Evolutionary conservation across 23 red algal genomes (phyloP).

Genomic region (Gracilaria domingensis): DNA sequence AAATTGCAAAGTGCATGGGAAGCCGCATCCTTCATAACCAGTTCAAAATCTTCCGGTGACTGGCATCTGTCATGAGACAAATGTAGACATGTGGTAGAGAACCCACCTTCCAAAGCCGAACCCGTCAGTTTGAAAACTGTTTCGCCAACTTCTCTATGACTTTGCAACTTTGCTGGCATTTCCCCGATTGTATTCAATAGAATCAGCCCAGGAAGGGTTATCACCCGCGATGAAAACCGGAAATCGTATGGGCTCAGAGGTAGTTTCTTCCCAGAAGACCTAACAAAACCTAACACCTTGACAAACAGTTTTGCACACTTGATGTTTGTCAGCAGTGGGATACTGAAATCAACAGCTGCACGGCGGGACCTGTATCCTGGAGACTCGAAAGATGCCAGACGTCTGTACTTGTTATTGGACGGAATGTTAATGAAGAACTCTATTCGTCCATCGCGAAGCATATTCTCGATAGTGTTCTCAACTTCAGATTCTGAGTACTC

Average conservation of each 20-base stretch:
- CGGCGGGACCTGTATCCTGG: slow-evolving; percentile 86
- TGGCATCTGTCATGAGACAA: slow-evolving; percentile 38
- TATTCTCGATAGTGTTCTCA: slow-evolving; percentile 83
- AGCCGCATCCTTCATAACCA: slow-evolving; percentile 14
- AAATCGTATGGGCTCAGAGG: slow-evolving; percentile 81
- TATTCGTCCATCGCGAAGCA: slow-evolving; percentile 81
- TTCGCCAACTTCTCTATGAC: not conserved
- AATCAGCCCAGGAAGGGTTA: slow-evolving; percentile 90
- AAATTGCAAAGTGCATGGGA: slow-evolving; percentile 52
- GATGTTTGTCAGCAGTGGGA: slow-evolving; percentile 98
- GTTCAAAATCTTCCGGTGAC: slow-evolving; percentile 34
- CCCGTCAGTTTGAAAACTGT: slow-evolving; percentile 6
- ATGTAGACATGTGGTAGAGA: slow-evolving; percentile 54
- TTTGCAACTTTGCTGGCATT: not conserved
- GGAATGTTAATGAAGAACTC: slow-evolving; percentile 99
- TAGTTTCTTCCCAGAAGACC: slow-evolving; percentile 39
- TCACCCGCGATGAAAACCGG: slow-evolving; percentile 87
- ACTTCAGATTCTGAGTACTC: slow-evolving; percentile 83
- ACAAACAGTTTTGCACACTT: slow-evolving; percentile 98
- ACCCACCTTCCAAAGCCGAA: slow-evolving; percentile 76
- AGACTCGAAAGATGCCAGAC: slow-evolving; percentile 85
- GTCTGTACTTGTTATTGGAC: slow-evolving; percentile 93
- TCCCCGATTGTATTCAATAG: slow-evolving; percentile 44
- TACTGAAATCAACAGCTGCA: slow-evolving; percentile 95
- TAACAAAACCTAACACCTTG: slow-evolving; percentile 59